Conservation (phyloP, 176 grass and related monocot genomes). For the Bothriochloa decipiens region DNA sequence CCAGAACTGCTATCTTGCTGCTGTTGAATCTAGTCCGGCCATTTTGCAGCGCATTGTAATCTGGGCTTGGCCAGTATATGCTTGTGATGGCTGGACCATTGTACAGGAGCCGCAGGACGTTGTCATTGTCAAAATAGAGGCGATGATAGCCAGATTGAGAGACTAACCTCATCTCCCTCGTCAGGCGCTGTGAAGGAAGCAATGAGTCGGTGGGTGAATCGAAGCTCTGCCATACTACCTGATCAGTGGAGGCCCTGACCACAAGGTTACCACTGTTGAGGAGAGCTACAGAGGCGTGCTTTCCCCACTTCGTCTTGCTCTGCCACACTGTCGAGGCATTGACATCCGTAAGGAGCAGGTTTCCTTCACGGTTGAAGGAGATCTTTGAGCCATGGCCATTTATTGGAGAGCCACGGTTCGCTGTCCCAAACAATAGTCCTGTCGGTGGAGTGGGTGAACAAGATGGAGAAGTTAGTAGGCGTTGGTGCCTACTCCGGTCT, state of each 20-base stretch:
- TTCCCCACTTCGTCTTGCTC: constrained; percentile 44
- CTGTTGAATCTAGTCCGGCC: constrained; percentile 65
- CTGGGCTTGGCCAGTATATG: constrained; percentile 71
- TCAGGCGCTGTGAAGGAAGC: constrained; percentile 55
- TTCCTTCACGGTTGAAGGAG: constrained; percentile 54
- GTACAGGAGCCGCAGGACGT: constrained; percentile 65
- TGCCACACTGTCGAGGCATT: constrained; percentile 61
- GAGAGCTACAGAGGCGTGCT: constrained; percentile 46
- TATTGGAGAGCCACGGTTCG: constrained; percentile 43
- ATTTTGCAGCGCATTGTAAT: constrained; percentile 45
- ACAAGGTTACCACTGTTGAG: constrained; percentile 68
- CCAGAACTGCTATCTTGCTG: constrained; percentile 53
- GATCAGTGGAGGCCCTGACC: constrained; percentile 17
- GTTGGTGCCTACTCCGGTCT: constrained; percentile 48
- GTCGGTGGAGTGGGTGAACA: constrained; percentile 59
- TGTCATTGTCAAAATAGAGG: constrained; percentile 75
- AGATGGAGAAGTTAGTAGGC: constrained; percentile 74
- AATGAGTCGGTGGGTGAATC: constrained; percentile 55
- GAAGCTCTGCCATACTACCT: constrained; percentile 60
- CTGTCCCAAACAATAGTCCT: constrained; percentile 64
- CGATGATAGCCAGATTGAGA: constrained; percentile 37
- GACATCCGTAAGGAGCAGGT: constrained; percentile 63
- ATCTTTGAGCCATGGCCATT: constrained; percentile 61
- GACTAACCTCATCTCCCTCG: constrained; percentile 35
- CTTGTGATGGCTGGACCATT: constrained; percentile 57